Evolutionary conservation across 768 basidiomycete genomes (phyloP).

Genomic region (Jaapia argillacea): DNA sequence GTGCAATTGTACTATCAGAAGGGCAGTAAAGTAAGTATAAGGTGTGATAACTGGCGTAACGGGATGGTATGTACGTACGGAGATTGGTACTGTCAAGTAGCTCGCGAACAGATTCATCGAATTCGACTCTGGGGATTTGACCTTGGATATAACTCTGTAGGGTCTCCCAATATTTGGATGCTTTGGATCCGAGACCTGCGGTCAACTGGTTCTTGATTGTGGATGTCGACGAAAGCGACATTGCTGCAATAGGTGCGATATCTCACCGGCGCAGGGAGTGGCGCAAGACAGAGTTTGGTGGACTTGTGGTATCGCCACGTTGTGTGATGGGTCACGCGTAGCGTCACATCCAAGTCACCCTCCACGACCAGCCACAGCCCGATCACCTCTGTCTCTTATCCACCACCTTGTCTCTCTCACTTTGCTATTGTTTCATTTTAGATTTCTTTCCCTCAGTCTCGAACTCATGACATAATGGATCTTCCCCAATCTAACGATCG

Average conservation of each 20-base stretch:
- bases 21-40: too few species aligned
- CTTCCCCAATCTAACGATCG: too few species aligned
- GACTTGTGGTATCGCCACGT: too few species aligned
- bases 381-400: not conserved
- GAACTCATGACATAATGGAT: too few species aligned
- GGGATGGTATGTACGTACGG: constrained; percentile 23
- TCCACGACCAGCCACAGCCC: not conserved
- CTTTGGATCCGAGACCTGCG: constrained; percentile 49
- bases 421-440: too few species aligned
- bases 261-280: not conserved
- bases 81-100: constrained; percentile 51
- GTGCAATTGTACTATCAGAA: constrained; percentile 61
- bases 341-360: too few species aligned
- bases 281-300: not conserved
- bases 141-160: constrained; percentile 63
- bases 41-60: not conserved
- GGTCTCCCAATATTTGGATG: constrained; percentile 48
- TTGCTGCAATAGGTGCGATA: constrained; percentile 14
- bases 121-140: constrained; percentile 60
- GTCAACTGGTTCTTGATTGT: constrained; percentile 63
- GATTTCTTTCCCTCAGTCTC: too few species aligned
- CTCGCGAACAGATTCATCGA: constrained; percentile 59
- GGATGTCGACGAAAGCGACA: constrained; percentile 71
- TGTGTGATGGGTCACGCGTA: too few species aligned
- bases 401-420: too few species aligned